Evolutionary conservation across 2,329 filamentous ascomycete genomes (phyloP).

Genomic region (Chalaropsis ovoidea): DNA sequence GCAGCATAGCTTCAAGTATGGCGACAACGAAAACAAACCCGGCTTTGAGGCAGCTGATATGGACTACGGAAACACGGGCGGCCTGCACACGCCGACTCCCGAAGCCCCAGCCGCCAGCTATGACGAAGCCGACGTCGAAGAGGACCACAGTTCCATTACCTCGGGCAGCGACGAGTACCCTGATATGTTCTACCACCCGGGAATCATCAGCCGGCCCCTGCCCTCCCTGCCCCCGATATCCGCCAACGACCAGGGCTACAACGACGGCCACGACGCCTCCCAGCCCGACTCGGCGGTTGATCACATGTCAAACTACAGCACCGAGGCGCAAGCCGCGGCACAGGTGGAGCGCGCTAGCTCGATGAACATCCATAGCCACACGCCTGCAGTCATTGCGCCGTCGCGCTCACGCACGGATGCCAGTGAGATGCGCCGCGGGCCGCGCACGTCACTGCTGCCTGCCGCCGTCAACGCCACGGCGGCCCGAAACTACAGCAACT

Average conservation of each 20-base stretch:
- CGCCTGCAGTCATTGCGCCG: slow-evolving; percentile 69
- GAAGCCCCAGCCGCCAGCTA: slow-evolving; percentile 83
- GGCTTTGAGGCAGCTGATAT: slow-evolving; percentile 56
- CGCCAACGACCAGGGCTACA: slow-evolving; percentile 1
- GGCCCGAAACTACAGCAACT: slow-evolving; percentile 41
- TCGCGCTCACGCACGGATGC: slow-evolving; percentile 90
- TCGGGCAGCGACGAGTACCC: slow-evolving; percentile 60
- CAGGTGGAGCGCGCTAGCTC: slow-evolving; percentile 61
- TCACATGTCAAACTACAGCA: slow-evolving; percentile 33
- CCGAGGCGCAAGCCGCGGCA: background rate
- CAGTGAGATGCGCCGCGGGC: slow-evolving; percentile 54
- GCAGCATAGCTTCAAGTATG: slow-evolving; percentile 14
- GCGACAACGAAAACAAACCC: slow-evolving; percentile 31
- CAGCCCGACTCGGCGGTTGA: background rate
- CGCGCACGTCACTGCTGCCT: slow-evolving; percentile 41
- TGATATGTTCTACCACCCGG: slow-evolving; percentile 90
- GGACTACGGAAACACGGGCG: slow-evolving; percentile 84
- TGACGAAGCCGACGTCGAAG: slow-evolving; percentile 87
- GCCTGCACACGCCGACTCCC: slow-evolving; percentile 62
- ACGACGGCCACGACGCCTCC: background rate
- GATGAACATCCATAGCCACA: slow-evolving; percentile 68
- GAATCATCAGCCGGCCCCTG: slow-evolving; percentile 55
- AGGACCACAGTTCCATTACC: slow-evolving; percentile 57
- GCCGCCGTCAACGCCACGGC: slow-evolving; percentile 35
- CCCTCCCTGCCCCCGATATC: slow-evolving; percentile 48